A percentile compares a stretch with the other conserved stretches of the same genome.
Conservation (phyloP, 306 rosid species). For the Cicer pinnatifidum region DNA sequence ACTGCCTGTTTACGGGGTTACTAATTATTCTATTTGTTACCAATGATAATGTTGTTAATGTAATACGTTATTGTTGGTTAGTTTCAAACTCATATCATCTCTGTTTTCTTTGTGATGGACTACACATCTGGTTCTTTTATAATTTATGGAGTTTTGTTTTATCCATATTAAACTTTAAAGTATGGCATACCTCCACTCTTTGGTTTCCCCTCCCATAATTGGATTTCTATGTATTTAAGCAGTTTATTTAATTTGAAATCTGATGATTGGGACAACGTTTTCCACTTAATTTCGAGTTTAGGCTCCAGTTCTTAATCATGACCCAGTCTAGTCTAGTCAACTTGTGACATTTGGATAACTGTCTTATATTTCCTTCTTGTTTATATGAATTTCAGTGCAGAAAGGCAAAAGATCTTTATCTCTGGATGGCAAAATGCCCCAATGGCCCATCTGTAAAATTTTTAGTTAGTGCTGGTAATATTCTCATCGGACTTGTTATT, state of each 20-base stretch:
- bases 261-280: slow-evolving; percentile 16
- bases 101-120: neutral
- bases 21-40: neutral
- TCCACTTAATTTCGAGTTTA: neutral
- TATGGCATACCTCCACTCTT: neutral
- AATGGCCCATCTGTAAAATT: slow-evolving; percentile 93
- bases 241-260: slow-evolving; percentile 35
- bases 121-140: neutral
- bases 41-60: neutral
- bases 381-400: slow-evolving; percentile 75
- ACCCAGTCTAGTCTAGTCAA: neutral
- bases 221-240: neutral
- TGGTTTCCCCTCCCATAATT: neutral
- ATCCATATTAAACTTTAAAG: neutral
- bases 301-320: neutral
- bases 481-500: slow-evolving; percentile 27
- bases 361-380: slow-evolving; percentile 16
- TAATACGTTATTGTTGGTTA: slow-evolving; percentile 1
- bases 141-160: neutral
- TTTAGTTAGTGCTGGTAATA: slow-evolving; percentile 91
- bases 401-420: slow-evolving; percentile 85
- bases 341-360: neutral
- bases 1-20: neutral
- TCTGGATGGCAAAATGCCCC: slow-evolving; percentile 93
- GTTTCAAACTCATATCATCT: neutral